A percentile compares a stretch with the other conserved stretches of the same genome.
Evolutionary conservation across 176 grass and related monocot species (phyloP).

Genomic region (Triticum turgidum): DNA sequence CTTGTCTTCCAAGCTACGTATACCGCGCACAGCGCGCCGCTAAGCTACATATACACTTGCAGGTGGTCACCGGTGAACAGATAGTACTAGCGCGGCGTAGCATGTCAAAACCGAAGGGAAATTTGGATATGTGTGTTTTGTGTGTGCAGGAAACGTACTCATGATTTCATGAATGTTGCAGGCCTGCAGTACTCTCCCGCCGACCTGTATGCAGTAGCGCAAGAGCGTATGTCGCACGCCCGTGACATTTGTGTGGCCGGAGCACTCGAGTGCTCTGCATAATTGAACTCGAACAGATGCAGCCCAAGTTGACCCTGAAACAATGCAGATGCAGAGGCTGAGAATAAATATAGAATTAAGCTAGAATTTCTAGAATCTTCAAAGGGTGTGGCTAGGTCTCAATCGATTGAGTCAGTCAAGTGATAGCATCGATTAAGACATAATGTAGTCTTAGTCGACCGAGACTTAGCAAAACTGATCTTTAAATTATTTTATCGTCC

Average conservation of each 20-base stretch:
- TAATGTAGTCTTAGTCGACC: too few species aligned
- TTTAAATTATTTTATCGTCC: too few species aligned
- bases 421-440: too few species aligned
- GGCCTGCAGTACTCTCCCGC: neutral
- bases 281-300: neutral
- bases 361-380: too few species aligned
- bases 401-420: too few species aligned
- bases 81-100: neutral
- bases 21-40: neutral
- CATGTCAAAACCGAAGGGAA: neutral
- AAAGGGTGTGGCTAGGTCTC: too few species aligned
- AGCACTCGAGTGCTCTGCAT: neutral
- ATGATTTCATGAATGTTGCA: neutral
- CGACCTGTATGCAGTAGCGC: neutral
- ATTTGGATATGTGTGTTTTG: neutral
- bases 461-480: too few species aligned
- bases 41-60: neutral
- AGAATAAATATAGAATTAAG: too few species aligned
- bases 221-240: neutral
- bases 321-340: neutral
- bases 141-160: neutral
- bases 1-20: slow-evolving; percentile 51
- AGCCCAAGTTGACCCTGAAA: neutral
- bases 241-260: neutral
- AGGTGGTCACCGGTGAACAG: neutral